phyloP scores from a whole-genome alignment of 352 stramenopile genomes.

The Phytophthora hibernalis region DNA sequence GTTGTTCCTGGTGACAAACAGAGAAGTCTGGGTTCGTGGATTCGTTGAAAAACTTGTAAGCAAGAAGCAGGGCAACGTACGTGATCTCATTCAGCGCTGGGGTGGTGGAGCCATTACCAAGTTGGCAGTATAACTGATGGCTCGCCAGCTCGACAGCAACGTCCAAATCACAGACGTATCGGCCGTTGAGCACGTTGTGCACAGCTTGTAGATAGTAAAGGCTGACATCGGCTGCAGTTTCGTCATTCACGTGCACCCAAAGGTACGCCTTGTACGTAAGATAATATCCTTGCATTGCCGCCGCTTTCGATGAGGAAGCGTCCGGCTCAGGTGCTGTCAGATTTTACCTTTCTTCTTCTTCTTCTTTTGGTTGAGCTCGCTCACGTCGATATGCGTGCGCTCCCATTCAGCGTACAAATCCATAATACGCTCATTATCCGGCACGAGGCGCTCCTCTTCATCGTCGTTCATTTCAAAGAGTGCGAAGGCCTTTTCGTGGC shows the following conservation, averaged over 20 bases:
- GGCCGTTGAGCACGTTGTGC: constrained; percentile 63
- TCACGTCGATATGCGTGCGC: constrained; percentile 54
- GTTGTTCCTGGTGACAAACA: constrained; percentile 22
- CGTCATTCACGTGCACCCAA: constrained; percentile 70
- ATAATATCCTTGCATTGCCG: constrained; percentile 33
- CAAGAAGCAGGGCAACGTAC: constrained; percentile 14
- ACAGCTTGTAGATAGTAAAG: constrained; percentile 82
- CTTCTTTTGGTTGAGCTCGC: constrained; percentile 49
- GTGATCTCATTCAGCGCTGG: constrained; percentile 22
- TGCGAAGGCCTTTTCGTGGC: constrained; percentile 55
- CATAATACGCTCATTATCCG: constrained; percentile 71
- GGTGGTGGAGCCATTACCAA: constrained; percentile 33
- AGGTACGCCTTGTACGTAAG: constrained; percentile 80
- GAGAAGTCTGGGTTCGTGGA: constrained; percentile 1
- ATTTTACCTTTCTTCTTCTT: constrained; percentile 33
- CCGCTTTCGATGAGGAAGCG: not conserved
- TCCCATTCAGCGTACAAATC: constrained; percentile 83
- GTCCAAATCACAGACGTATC: constrained; percentile 62
- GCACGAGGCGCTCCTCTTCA: constrained; percentile 63
- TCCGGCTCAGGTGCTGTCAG: not conserved
- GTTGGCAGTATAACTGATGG: constrained; percentile 69
- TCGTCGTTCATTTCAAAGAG: constrained; percentile 65
- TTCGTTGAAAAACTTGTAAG: not conserved
- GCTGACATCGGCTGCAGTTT: constrained; percentile 59
- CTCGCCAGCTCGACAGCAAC: constrained; percentile 68